These are phyloP conservation scores for Claviceps maximensis DNA, from an alignment of 2,329 filamentous ascomycete genomes.

Conservation along the genomic window DNA sequence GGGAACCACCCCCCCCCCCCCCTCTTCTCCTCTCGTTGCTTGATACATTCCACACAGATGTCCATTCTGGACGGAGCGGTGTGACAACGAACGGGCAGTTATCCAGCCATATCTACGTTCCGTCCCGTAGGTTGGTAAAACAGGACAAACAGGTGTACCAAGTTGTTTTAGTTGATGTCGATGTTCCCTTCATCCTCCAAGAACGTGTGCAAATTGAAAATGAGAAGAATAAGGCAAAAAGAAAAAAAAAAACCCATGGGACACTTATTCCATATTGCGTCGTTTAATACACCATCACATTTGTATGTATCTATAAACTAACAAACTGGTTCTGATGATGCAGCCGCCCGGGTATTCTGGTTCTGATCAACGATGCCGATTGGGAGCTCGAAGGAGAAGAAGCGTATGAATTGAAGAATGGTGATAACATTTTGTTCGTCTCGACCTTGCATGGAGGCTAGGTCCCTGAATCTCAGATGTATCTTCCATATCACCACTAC, in stretches of 20 bases:
- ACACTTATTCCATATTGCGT: background rate
- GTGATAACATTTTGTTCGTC: constrained; percentile 89
- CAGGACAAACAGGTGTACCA: background rate
- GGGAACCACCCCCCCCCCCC: background rate
- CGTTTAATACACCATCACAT: background rate
- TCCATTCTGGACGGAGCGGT: background rate
- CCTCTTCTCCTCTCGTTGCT: background rate
- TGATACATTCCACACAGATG: background rate
- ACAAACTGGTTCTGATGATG: constrained; percentile 4
- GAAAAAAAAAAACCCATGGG: background rate
- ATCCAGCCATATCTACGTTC: background rate
- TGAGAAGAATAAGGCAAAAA: background rate
- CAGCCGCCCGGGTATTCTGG: constrained; percentile 88
- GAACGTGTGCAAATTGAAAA: no score
- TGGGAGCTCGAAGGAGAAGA: constrained; percentile 98
- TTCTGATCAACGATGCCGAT: constrained; percentile 93
- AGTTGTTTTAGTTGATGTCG: background rate
- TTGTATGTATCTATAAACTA: constrained; percentile 9
- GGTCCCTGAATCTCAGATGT: background rate
- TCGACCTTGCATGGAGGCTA: constrained; percentile 92
- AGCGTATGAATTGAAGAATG: constrained; percentile 65
- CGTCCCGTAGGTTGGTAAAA: background rate
- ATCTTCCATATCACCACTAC: background rate
- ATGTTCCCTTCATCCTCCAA: background rate
- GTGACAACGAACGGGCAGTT: background rate